These are phyloP conservation scores for Sugiyamaella americana DNA, from an alignment of 805 yeast genomes.

Conservation along the genomic window DNA sequence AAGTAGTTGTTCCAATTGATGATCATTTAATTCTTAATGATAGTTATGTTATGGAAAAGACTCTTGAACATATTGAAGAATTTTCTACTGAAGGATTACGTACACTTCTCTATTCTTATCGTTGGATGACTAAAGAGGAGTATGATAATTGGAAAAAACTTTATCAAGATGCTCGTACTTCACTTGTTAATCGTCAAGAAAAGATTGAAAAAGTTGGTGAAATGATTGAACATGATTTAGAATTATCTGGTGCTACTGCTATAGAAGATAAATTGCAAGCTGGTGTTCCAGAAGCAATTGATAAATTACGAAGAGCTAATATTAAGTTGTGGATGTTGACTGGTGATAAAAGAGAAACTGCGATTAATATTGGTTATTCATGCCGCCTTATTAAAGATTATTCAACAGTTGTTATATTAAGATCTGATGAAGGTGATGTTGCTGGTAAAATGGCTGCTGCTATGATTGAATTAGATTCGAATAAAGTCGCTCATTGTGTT, in stretches of 20 bases:
- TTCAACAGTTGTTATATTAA: conserved; percentile 75
- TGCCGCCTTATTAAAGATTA: conserved; percentile 90
- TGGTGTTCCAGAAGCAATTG: conserved; percentile 96
- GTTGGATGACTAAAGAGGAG: conserved; percentile 54
- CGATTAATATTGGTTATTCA: conserved; percentile 93
- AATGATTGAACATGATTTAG: conserved; percentile 60
- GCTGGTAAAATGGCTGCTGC: conserved; percentile 68
- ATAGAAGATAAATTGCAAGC: conserved; percentile 94
- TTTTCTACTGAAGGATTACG: conserved; percentile 93
- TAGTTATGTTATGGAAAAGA: conserved; percentile 70
- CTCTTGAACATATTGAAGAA: conserved; percentile 86
- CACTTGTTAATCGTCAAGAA: conserved; percentile 59
- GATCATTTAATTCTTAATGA: conserved; percentile 64
- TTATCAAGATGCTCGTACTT: conserved; percentile 70
- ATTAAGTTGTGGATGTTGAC: conserved; percentile 97
- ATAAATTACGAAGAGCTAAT: conserved; percentile 85
- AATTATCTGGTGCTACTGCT: conserved; percentile 86
- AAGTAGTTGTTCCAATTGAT: conserved; percentile 26
- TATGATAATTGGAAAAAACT: conserved; percentile 62
- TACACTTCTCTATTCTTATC: conserved; percentile 77
- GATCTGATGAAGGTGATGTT: conserved; percentile 48
- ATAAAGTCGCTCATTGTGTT: conserved; percentile 82
- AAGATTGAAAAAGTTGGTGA: conserved; percentile 70
- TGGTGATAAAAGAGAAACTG: conserved; percentile 97
- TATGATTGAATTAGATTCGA: conserved; percentile 63